Base-by-base conservation (phyloP, 495 filamentous ascomycete genomes). In the Xylaria longipes region DNA sequence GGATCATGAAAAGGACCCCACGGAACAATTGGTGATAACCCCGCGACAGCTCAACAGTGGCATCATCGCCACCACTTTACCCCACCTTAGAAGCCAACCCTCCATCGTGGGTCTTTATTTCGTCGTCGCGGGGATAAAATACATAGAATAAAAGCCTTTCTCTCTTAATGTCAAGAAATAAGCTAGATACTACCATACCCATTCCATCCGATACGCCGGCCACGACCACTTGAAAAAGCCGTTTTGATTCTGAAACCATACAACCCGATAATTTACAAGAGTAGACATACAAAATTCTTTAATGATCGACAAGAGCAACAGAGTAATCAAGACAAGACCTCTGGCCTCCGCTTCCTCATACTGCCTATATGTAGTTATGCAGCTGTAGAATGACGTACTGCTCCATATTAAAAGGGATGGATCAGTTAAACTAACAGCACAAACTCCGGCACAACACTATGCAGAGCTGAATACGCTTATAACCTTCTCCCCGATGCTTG, bases 281-380 rank as follows among this genome's bases (percentile, higher is more conserved):
- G 17, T 61, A 61, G 56, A 69, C 67, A 69, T 69, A 69, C 67
- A 69, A 69, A 69, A 69, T 37, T 45, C 17, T 41, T 60, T n/a
- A 69, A 22, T 25, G 54, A 69, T 33, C n/a, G 67, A 67, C 46
- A 7, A 37, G 17, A 56, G 29, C 9, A 54, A 11, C n/a, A 56
- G 22, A n/a, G 2, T 29, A 20, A 20, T 56, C 41, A 48, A 22
- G 41, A 20, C 25, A 15, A 65, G 27, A 33, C 6, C 60, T 41
- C 17, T n/a, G 14, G 0, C 41, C 39, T 31, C 5, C 39, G 14
- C 43, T 41, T 27, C 37, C 37, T 8, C 22, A 15, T 22, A 60
- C 56, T 22, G 31, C 17, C 5, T 9, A 37, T 35, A 7, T 9
- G 22, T 35, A 7, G 4, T 22, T n/a, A 5, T 17, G 54, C 14